Percentiles rank a stretch among this genome's conserved stretches.
These are phyloP conservation scores for Kwoniella pini DNA, from an alignment of 768 basidiomycete genomes.

Conservation along the genomic window DNA sequence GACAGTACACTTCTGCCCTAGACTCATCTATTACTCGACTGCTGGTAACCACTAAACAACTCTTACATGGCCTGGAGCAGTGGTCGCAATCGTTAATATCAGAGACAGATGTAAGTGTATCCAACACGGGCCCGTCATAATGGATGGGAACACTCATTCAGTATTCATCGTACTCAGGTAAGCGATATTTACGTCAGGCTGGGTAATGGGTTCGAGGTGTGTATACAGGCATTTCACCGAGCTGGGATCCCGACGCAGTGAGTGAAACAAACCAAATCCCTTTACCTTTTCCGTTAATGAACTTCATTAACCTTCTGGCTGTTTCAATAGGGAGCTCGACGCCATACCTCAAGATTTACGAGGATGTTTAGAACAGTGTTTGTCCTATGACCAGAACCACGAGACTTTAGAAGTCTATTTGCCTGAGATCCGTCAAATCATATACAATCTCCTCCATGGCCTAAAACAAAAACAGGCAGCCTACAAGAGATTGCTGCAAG, in stretches of 20 bases:
- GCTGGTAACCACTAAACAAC: conserved; percentile 88
- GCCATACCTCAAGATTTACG: conserved; percentile 86
- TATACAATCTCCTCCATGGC: conserved; percentile 87
- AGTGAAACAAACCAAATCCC: conserved; percentile 54
- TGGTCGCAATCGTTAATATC: conserved; percentile 46
- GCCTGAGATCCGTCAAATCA: conserved; percentile 86
- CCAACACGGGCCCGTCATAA: too few species aligned
- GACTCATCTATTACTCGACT: conserved; percentile 90
- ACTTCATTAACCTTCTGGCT: not conserved
- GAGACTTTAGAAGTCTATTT: conserved; percentile 86
- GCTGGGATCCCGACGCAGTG: conserved; percentile 90
- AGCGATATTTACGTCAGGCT: conserved; percentile 96
- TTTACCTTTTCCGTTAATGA: too few species aligned
- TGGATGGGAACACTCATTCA: not conserved
- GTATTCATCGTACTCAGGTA: conserved; percentile 60
- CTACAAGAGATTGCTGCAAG: conserved; percentile 74
- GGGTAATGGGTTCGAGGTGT: conserved; percentile 95
- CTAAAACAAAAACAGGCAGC: conserved; percentile 87
- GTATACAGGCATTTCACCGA: conserved; percentile 79
- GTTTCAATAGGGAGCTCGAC: conserved; percentile 89
- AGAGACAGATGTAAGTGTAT: conserved; percentile 43
- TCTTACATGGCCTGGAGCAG: conserved; percentile 65
- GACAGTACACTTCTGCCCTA: conserved; percentile 22
- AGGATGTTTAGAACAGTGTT: conserved; percentile 80
- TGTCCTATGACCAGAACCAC: conserved; percentile 83